Base-by-base conservation (phyloP, 257 asterid genomes). In the Primulina huaijiensis region DNA sequence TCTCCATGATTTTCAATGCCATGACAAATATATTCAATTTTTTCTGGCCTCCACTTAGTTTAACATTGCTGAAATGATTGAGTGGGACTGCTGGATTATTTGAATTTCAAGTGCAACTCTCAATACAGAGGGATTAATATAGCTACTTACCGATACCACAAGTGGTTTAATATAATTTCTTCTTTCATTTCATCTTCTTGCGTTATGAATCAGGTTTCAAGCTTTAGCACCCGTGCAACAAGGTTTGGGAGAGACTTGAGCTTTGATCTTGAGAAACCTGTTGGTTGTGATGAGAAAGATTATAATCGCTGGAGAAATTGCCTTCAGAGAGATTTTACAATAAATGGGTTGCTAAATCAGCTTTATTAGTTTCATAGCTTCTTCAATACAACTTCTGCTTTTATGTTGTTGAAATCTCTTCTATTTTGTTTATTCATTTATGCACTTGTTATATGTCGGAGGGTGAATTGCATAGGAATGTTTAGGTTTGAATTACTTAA, bases 241-340 rank as follows among this genome's bases (percentile, higher is more conserved):
- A 79, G 66, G 73, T 78, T 57, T 29, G 80, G 87, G 60, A 80
- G 80, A 77, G 72, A 63, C 53, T 68, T 77, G 69, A 81, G 75
- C 72, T 75, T 67, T 71, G 82, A 77, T 59, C 84, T 84, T 62
- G 81, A 71, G 75, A 82, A 81, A 76, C 96, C 90, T 63, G 78
- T 67, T 68, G 86, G 80, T 70, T 88, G 92, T 77, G 86, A 85
- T 33, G 82, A 87, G 74, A 60, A 80, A 72, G 97, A 90, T 72
- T 87, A 78, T 76, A 60, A 75, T 75, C 97, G 96, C 77, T 90
- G 92, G 95, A 88, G 68, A 84, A 90, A 90, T 72, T 87, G 95
- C 79, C 75, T 90, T 75, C 73, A 85, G 70, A 67, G 97, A 68
- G 97, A 90, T 75, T 85, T 90, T 67, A 90, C 97, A 46, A 85